Evolutionary conservation across 257 asterid species (phyloP), one percentile per base, ranked within the genome.

Genomic region (Nicotiana tabacum): DNA sequence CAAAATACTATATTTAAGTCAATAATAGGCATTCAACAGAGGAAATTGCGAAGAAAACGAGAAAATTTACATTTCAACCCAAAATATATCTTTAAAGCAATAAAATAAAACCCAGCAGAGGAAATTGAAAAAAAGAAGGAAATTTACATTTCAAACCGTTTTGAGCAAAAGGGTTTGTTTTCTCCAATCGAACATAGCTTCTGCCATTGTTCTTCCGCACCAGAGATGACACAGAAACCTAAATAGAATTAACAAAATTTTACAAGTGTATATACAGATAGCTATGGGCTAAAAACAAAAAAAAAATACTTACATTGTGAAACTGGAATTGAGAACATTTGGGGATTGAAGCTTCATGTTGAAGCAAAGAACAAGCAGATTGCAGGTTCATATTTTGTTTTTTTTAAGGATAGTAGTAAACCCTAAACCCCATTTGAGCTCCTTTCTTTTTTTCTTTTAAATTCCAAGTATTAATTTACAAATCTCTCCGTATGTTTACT

Each of bases 371-470:
- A 79, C 87, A 78, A 9, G 89, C 84, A 70, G 90, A 88, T 80
- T 88, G 96, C 82, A 89, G 56, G 61, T 86, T 89, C 98, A 91
- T 91, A 39, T 77, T 77, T 74, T 57, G 10, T 32, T 15, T 66
- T 60, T 79, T 32, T 61, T 51, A 78, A 77, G 76, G 78, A 57
- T 60, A 77, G 48, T 8, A 30, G 46, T 77, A 68, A 60, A 87
- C 89, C 84, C 86, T 86, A 86, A 86, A 56, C 64, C 69, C 77
- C 74, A 55, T 12, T 61, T 33, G 29, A 46, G 27, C 76, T 39
- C 16, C 12, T 65, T 48, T 48, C 0, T 24, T 37, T 56, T 3
- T 58, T 78, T 33, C 7, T 46, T 72, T 11, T 21, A 51, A 51
- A 48, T 51, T 76, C 29, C 27, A 74, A 51, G 16, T 24, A 17